A percentile compares a stretch with the other conserved stretches of the same genome.
Evolutionary conservation across 805 yeast genomes (phyloP).

Genomic region (Cyberlindnera sargentensis): DNA sequence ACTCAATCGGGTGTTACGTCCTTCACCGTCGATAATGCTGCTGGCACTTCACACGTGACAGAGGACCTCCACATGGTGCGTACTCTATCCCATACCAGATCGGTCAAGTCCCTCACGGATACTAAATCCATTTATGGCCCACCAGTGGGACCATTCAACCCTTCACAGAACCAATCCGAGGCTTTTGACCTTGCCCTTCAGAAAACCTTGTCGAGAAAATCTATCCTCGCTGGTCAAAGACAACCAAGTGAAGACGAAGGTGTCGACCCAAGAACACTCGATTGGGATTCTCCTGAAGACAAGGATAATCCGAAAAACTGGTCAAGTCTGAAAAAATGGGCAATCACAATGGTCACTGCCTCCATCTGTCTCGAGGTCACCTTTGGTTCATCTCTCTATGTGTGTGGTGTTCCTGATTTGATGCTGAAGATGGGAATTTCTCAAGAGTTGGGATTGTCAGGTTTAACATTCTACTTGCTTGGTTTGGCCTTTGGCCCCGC

Average conservation of each 20-base stretch:
- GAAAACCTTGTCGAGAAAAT: slow-evolving; percentile 21
- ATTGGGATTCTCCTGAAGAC: slow-evolving; percentile 61
- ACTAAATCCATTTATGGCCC: slow-evolving; percentile 13
- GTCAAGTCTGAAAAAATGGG: slow-evolving; percentile 60
- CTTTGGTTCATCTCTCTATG: slow-evolving; percentile 68
- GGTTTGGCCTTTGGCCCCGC: slow-evolving; percentile 73
- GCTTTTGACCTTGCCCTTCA: slow-evolving; percentile 19
- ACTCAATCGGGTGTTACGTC: slow-evolving; percentile 5
- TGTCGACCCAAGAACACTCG: slow-evolving; percentile 35
- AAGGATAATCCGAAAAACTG: slow-evolving; percentile 63
- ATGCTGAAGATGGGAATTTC: slow-evolving; percentile 41
- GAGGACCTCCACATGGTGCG: too few species aligned
- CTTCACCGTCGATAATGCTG: not conserved
- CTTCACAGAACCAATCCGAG: slow-evolving; percentile 11
- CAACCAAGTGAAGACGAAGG: slow-evolving; percentile 12
- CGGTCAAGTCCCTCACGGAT: slow-evolving; percentile 14
- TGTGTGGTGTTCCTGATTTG: slow-evolving; percentile 55
- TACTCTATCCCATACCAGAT: not conserved
- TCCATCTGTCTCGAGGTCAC: slow-evolving; percentile 60
- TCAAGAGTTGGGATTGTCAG: slow-evolving; percentile 56
- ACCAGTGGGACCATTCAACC: slow-evolving; percentile 9
- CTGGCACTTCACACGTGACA: not conserved
- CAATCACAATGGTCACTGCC: slow-evolving; percentile 57
- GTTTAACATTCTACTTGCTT: slow-evolving; percentile 60
- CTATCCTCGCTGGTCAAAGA: slow-evolving; percentile 6